Base-by-base conservation (phyloP, 179 eudicot species). In the Spergularia azorica region DNA sequence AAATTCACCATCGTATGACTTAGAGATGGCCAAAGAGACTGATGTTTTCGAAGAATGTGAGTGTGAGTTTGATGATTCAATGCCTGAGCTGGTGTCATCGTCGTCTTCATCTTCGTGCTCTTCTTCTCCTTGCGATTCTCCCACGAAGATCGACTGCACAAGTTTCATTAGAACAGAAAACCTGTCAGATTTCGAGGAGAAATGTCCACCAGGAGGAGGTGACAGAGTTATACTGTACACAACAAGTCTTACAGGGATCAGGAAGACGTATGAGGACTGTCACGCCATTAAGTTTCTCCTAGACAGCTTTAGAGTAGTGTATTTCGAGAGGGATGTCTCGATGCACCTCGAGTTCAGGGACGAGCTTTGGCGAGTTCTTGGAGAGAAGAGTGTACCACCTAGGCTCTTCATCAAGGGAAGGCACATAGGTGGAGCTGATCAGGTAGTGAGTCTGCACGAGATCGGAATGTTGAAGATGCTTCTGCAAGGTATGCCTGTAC, bases 361-460 rank as follows among this genome's bases (percentile, higher is more conserved):
- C 12, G 97, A 93, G 80, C 72, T 93, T 17, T 93, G 92, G 90
- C 71, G 63, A 70, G 74, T 80, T 32, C 77, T 93, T 75, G 97
- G 84, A 1, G 90, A 61, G 5, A 90, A 87, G 71, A 73, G 76
- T 3, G 75, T 88, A 36, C 98, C 97, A 36, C 98, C 98, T 1
- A 86, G 88, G 84, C 83, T 94, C 26, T 94, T 94, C 71, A 83
- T 94, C 55, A 87, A 84, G 81, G 98, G 98, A 13, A 88, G 91
- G 77, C 82, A 89, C 80, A 84, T 94, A 38, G 98, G 98, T 0
- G 97, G 98, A 43, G 97, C 95, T 9, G 94, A 92, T 51, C 83
- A 79, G 18, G 95, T 92, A 3, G 63, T 87, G 52, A 58, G 32
- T 10, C 73, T 94, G 72, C 89, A 92, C 38, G 98, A 94, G 71